A percentile compares a stretch with the other conserved stretches of the same genome.
phyloP scores from a whole-genome alignment of 1,139 yeast genomes.

The Magnusiomyces clavatus region DNA sequence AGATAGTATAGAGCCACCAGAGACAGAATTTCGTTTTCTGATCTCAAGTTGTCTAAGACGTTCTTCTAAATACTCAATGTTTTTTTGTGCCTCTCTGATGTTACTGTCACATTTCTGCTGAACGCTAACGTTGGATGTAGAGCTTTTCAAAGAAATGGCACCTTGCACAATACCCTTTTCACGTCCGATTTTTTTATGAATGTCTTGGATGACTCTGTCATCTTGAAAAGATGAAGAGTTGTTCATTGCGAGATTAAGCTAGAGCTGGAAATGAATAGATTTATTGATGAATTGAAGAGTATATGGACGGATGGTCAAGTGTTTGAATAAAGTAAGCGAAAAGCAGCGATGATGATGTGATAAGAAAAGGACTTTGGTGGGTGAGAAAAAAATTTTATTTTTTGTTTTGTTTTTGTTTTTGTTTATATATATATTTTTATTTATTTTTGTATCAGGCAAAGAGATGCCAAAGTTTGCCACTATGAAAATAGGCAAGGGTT shows the following conservation, averaged over 20 bases:
- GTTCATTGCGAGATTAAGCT: neutral
- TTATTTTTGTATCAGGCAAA: neutral
- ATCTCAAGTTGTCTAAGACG: constrained; percentile 58
- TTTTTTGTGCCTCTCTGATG: constrained; percentile 84
- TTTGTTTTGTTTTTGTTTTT: neutral
- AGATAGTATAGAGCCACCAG: neutral
- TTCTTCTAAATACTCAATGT: constrained; percentile 79
- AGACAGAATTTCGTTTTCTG: constrained; percentile 18
- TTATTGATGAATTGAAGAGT: constrained; percentile 2
- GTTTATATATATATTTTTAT: neutral
- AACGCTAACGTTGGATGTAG: constrained; percentile 70
- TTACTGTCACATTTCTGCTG: constrained; percentile 87
- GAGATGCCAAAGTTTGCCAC: too few relatives aligned
- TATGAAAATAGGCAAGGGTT: too few relatives aligned
- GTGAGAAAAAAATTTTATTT: neutral
- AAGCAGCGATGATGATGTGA: neutral
- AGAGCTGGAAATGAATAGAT: neutral
- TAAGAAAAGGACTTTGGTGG: neutral
- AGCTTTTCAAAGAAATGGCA: constrained; percentile 69
- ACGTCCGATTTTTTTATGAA: constrained; percentile 74
- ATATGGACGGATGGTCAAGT: neutral
- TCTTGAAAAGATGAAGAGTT: constrained; percentile 10
- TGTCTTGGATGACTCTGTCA: constrained; percentile 44
- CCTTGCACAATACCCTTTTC: constrained; percentile 85
- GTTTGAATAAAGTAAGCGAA: neutral